phyloP scores from a whole-genome alignment of 305 asterid species.

The Lippia alba region DNA sequence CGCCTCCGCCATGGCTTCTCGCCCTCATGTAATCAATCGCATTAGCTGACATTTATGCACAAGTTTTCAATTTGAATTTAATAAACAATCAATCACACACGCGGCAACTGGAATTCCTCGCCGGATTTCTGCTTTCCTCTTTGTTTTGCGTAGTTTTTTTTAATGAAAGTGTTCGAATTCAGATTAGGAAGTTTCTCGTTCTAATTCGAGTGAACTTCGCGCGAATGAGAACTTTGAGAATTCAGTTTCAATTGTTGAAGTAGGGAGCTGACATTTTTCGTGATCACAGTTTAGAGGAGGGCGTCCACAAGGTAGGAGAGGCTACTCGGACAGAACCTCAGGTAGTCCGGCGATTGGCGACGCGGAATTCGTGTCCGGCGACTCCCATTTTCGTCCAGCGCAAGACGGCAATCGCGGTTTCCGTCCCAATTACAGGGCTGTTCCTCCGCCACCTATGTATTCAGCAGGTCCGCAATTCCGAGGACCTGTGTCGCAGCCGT shows the following conservation, averaged over 20 bases:
- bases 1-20: slow-evolving; percentile 58
- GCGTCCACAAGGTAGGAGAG: slow-evolving; percentile 57
- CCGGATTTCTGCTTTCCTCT: not conserved
- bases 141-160: not conserved
- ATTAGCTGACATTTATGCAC: not conserved
- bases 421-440: slow-evolving; percentile 47
- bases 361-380: slow-evolving; percentile 55
- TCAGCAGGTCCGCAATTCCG: slow-evolving; percentile 36
- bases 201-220: not conserved
- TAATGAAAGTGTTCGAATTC: slow-evolving; percentile 9
- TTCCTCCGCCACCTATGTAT: slow-evolving; percentile 52
- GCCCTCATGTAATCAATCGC: slow-evolving; percentile 53
- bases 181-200: not conserved
- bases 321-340: slow-evolving; percentile 54
- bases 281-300: slow-evolving; percentile 56
- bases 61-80: not conserved
- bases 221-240: slow-evolving; percentile 2
- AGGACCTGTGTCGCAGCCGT: slow-evolving; percentile 34
- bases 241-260: slow-evolving; percentile 11
- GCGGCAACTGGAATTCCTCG: slow-evolving; percentile 22
- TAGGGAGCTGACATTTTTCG: slow-evolving; percentile 1
- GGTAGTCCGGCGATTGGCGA: slow-evolving; percentile 31
- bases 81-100: slow-evolving; percentile 18
- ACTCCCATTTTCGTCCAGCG: slow-evolving; percentile 59
- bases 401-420: slow-evolving; percentile 57